Evolutionary conservation across 106 monocot species (phyloP), one percentile per base, ranked within the genome.

Genomic region (Chionographis japonica): DNA sequence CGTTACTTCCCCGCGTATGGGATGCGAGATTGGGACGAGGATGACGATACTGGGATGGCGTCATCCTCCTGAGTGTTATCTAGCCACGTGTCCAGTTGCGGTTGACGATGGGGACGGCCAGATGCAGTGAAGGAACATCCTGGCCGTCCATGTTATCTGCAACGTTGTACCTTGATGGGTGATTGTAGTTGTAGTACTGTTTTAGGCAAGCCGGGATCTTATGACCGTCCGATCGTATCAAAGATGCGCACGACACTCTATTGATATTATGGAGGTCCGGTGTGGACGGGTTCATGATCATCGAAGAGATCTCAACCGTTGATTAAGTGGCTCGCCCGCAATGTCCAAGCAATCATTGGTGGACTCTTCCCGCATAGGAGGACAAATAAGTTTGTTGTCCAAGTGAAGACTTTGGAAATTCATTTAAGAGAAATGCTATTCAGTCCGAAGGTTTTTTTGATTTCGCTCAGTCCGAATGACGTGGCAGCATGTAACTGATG

Each of bases 331-430:
- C 27, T 27, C 27, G 27, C 27, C 27, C 27, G 27, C 27, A 27
- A 27, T 27, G 27, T 27, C 0, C 27, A 27, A 27, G 27, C 27
- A 27, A 27, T 27, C 27, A 27, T 27, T 0, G 27, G 27, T 27
- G 27, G 27, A 27, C 27, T 27, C 27, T 27, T 27, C 1, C 65
- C 10, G 50, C 35, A 67, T 38, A 37, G 10, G n/a, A 40, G 9
- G 68, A 52, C 37, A 52, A 15, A 12, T 37, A 8, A 69, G 57
- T 69, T 69, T 10, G 56, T 57, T 69, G 56, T 69, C 68, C 68
- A 69, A 69, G 15, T 55, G 42, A 37, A 69, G 40, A 67, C 67
- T 67, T 67, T 69, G 15, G 38, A n/a, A 40, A 54, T 11, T 56
- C 3, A 51, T 20, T 4, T 41, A 38, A n/a, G 56, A 40, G 49